Evolutionary conservation across 2,329 filamentous ascomycete species (phyloP).

Genomic region (Hymenoscyphus salicellus): DNA sequence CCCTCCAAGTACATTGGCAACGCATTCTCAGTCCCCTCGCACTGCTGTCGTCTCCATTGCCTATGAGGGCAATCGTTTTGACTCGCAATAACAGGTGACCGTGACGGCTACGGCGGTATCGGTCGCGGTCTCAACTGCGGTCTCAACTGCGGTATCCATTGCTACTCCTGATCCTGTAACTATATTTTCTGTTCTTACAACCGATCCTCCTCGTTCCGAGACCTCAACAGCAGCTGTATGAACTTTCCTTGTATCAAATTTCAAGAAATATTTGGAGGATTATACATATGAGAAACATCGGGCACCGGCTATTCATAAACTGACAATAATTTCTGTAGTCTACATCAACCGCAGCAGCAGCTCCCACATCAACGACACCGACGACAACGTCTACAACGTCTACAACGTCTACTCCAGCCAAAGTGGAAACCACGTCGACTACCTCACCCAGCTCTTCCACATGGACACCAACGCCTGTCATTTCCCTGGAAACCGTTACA

Average conservation of each 20-base stretch:
- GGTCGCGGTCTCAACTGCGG: not conserved
- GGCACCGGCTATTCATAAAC: not conserved
- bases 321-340: not conserved
- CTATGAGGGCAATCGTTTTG: conserved; percentile 34
- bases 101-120: conserved; percentile 23
- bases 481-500: conserved; percentile 52
- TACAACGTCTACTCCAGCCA: conserved; percentile 10
- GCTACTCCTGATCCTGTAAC: conserved; percentile 33
- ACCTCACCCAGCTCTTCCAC: conserved; percentile 20
- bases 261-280: conserved; percentile 7
- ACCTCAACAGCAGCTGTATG: conserved; percentile 4
- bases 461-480: conserved; percentile 38
- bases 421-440: conserved; percentile 5
- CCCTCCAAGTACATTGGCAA: not conserved
- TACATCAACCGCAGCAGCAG: not conserved
- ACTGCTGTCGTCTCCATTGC: conserved; percentile 14
- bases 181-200: conserved; percentile 16
- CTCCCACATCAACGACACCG: too few relatives aligned
- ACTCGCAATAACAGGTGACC: conserved; percentile 33
- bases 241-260: conserved; percentile 38
- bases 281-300: not conserved
- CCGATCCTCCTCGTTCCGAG: conserved; percentile 11
- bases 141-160: not conserved
- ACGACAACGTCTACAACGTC: conserved; percentile 5
- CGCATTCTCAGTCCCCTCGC: conserved; percentile 6